Evolutionary conservation across 1,284 basidiomycete species (phyloP).

Genomic region (Amylostereum areolatum): DNA sequence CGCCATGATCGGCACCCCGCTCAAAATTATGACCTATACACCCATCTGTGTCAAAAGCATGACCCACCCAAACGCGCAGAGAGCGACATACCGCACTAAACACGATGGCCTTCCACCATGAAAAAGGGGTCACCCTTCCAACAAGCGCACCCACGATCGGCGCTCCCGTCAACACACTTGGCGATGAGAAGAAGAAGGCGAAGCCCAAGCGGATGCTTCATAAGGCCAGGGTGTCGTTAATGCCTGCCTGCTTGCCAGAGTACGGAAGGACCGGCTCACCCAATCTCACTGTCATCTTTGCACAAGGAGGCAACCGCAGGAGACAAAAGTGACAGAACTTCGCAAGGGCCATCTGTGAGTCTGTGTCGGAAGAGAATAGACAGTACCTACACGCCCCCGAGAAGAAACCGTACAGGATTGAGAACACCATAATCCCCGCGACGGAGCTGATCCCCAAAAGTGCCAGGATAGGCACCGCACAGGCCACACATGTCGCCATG

Average conservation of each 20-base stretch:
- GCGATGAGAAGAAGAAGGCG: background rate
- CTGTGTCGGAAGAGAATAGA: too few species aligned
- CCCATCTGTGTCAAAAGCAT: too few species aligned
- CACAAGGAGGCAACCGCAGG: background rate
- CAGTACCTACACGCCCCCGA: too few species aligned
- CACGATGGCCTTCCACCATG: background rate
- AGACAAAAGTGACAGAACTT: constrained; percentile 3
- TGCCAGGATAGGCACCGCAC: constrained; percentile 13
- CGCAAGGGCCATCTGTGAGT: too few species aligned
- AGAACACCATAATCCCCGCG: constrained; percentile 7
- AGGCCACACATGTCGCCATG: background rate
- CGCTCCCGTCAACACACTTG: background rate
- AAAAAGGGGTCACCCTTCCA: background rate
- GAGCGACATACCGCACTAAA: background rate
- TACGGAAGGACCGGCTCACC: constrained; percentile 1
- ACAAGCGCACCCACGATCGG: constrained; percentile 1
- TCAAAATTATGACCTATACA: too few species aligned
- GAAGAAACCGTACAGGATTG: too few species aligned
- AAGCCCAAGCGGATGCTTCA: background rate
- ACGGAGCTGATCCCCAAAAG: constrained; percentile 13
- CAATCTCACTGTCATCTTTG: constrained; percentile 1
- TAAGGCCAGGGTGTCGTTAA: background rate
- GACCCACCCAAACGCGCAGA: too few species aligned
- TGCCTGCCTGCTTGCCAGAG: too few species aligned
- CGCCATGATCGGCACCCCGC: too few species aligned